phyloP scores from a whole-genome alignment of 345 rosid species.

The Cochlearia excelsa region DNA sequence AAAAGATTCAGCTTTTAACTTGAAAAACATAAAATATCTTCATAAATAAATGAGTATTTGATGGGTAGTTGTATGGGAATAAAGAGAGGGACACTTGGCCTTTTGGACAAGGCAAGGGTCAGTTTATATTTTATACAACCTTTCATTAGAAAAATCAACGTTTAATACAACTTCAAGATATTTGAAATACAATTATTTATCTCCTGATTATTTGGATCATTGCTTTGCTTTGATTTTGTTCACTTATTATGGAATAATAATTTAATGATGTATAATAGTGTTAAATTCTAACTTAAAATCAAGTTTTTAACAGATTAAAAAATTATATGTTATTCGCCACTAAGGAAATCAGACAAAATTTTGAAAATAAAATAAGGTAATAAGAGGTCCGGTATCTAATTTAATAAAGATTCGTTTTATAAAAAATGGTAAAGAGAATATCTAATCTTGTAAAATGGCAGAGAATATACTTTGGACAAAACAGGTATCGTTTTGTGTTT shows the following conservation, averaged over 20 bases:
- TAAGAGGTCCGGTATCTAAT: too few species aligned
- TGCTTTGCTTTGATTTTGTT: not conserved
- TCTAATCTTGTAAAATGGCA: slow-evolving; percentile 1
- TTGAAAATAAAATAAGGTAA: too few species aligned
- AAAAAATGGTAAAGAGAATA: not conserved
- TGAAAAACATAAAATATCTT: not conserved
- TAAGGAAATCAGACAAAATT: too few species aligned
- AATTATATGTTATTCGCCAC: too few species aligned
- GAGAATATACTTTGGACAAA: slow-evolving; percentile 25
- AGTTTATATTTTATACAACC: not conserved
- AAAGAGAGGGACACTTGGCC: slow-evolving; percentile 29
- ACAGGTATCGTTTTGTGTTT: not conserved
- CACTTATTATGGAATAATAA: too few species aligned
- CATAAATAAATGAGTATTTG: slow-evolving; percentile 1
- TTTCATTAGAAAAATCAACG: not conserved
- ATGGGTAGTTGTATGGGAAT: not conserved
- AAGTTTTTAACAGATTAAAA: not conserved
- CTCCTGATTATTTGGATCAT: slow-evolving; percentile 16
- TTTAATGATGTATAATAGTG: too few species aligned
- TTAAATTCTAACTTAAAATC: too few species aligned
- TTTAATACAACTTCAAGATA: slow-evolving; percentile 23
- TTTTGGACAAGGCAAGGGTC: slow-evolving; percentile 28
- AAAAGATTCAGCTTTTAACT: not conserved
- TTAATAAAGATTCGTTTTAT: too few species aligned
- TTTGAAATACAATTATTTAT: not conserved